Percentiles rank a stretch among this genome's conserved stretches.
phyloP scores from a whole-genome alignment of 2,329 filamentous ascomycete genomes.

The Penicillium sp. region DNA sequence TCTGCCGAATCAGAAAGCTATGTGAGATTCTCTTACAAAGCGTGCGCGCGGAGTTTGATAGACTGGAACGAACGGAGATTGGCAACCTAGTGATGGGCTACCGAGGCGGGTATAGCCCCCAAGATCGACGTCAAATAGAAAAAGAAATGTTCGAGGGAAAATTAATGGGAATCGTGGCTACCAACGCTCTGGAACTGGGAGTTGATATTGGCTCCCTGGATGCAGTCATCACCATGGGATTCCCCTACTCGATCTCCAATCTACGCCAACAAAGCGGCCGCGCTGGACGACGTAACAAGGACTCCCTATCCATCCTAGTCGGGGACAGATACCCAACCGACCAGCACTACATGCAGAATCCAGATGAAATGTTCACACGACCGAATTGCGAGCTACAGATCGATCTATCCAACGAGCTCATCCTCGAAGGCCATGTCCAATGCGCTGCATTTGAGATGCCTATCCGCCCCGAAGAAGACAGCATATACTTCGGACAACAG shows the following conservation, averaged over 20 bases:
- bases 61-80: constrained; percentile 71
- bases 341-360: constrained; percentile 96
- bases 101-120: constrained; percentile 87
- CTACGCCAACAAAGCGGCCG: constrained; percentile 91
- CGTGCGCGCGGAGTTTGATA: constrained; percentile 73
- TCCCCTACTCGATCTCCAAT: constrained; percentile 94
- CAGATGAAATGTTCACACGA: constrained; percentile 84
- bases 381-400: constrained; percentile 88
- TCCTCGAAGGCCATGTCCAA: constrained; percentile 90
- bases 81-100: constrained; percentile 88
- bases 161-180: constrained; percentile 88
- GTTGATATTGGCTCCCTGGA: constrained; percentile 94
- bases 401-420: constrained; percentile 86
- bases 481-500: constrained; percentile 73
- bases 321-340: constrained; percentile 89
- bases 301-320: constrained; percentile 85
- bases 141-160: constrained; percentile 96
- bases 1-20: constrained; percentile 82
- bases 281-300: constrained; percentile 87
- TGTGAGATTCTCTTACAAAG: constrained; percentile 82
- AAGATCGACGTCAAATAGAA: constrained; percentile 85
- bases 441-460: constrained; percentile 96
- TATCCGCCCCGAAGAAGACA: constrained; percentile 74
- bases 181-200: constrained; percentile 86
- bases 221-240: constrained; percentile 89